A percentile compares a stretch with the other conserved stretches of the same genome.
phyloP scores from a whole-genome alignment of 176 grass and related monocot species.

The Carex pumila region DNA sequence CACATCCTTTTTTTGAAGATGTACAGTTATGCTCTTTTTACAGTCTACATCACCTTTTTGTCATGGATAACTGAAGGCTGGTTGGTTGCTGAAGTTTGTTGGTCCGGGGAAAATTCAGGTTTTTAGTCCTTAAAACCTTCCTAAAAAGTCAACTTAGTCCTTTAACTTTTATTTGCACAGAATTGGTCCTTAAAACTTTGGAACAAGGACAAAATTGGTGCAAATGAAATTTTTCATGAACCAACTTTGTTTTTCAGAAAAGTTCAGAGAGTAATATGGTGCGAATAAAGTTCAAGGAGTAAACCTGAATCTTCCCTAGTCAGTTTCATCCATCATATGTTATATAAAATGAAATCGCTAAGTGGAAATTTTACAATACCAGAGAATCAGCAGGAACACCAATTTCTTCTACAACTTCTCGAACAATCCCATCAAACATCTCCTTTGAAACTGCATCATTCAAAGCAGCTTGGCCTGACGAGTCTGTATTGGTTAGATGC shows the following conservation, averaged over 20 bases:
- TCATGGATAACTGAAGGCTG: background rate
- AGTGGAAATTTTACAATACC: constrained; percentile 25
- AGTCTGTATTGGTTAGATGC: constrained; percentile 41
- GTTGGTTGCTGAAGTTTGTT: background rate
- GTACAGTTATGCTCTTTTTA: background rate
- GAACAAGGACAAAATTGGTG: background rate
- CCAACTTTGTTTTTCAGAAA: background rate
- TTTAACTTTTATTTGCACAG: background rate
- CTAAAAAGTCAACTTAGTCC: background rate
- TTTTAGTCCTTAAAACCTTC: background rate
- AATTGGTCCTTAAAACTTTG: background rate
- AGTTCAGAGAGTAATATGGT: background rate
- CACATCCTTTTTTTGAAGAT: background rate
- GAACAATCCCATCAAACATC: constrained; percentile 89
- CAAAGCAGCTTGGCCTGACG: constrained; percentile 7
- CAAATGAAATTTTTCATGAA: background rate
- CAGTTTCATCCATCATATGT: background rate
- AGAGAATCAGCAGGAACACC: constrained; percentile 68
- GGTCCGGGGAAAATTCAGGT: background rate
- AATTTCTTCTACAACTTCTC: constrained; percentile 97
- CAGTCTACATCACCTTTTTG: background rate
- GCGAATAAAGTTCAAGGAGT: background rate
- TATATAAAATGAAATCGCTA: background rate
- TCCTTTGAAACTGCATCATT: constrained; percentile 54
- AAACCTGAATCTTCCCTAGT: background rate